phyloP scores from a whole-genome alignment of 2,329 filamentous ascomycete species.

The Paraconiothyrium brasiliense region DNA sequence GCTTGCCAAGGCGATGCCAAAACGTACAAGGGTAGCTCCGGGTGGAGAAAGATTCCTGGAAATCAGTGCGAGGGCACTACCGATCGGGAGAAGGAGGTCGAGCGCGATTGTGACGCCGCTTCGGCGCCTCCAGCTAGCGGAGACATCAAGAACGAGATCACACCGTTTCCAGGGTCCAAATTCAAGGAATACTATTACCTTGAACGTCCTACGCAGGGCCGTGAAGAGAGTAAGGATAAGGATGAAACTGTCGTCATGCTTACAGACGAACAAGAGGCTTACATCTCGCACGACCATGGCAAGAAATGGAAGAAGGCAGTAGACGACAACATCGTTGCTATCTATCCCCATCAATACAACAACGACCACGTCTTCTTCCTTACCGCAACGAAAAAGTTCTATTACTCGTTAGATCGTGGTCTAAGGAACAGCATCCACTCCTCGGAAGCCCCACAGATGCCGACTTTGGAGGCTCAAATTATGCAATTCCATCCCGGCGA shows the following conservation, averaged over 20 bases:
- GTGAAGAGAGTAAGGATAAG: constrained; percentile 75
- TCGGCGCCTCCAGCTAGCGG: constrained; percentile 66
- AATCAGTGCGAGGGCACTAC: constrained; percentile 58
- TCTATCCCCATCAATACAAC: constrained; percentile 81
- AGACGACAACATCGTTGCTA: constrained; percentile 72
- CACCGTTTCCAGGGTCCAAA: constrained; percentile 69
- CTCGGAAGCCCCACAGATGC: constrained; percentile 74
- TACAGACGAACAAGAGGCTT: constrained; percentile 69
- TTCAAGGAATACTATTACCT: constrained; percentile 75
- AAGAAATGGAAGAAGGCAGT: constrained; percentile 84
- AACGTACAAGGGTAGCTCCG: constrained; percentile 84
- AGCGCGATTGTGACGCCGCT: constrained; percentile 77
- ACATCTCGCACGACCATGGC: constrained; percentile 84
- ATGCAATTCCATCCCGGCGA: constrained; percentile 84
- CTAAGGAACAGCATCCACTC: constrained; percentile 68
- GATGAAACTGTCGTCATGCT: constrained; percentile 79
- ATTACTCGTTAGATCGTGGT: constrained; percentile 84
- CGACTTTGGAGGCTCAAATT: constrained; percentile 64
- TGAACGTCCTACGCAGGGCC: constrained; percentile 69
- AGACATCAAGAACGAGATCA: constrained; percentile 69
- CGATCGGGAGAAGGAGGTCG: constrained; percentile 62
- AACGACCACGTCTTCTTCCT: constrained; percentile 89
- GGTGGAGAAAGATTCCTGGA: constrained; percentile 87
- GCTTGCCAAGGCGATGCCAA: constrained; percentile 76
- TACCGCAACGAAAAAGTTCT: constrained; percentile 72